Conservation (phyloP, 2,329 filamentous ascomycete genomes). For the Chrysoporthe cubensis region DNA sequence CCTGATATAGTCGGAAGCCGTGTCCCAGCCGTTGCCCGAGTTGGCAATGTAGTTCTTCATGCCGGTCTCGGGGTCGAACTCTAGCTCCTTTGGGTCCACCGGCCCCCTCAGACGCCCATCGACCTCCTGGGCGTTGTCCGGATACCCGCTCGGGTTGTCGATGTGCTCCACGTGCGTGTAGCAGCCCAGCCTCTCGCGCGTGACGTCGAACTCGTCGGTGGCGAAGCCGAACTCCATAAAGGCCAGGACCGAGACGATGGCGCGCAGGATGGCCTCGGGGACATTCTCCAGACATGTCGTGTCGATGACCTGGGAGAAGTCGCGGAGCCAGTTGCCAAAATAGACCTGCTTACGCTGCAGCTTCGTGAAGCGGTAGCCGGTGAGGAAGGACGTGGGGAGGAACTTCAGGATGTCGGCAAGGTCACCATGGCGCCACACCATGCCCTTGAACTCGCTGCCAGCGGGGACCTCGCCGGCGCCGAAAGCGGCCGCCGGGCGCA, state of each 20-base stretch:
- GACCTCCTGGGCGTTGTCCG: constrained; percentile 35
- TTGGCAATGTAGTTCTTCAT: constrained; percentile 41
- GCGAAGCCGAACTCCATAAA: constrained; percentile 62
- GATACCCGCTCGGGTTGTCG: constrained; percentile 48
- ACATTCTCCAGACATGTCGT: constrained; percentile 57
- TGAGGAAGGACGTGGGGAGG: constrained; percentile 43
- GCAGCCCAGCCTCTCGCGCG: constrained; percentile 52
- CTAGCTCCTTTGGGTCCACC: constrained; percentile 36
- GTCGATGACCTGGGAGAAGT: constrained; percentile 60
- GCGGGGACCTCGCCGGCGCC: constrained; percentile 44
- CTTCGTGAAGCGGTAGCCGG: constrained; percentile 43
- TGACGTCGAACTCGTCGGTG: constrained; percentile 60
- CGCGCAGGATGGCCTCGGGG: constrained; percentile 55
- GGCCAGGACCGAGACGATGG: constrained; percentile 57
- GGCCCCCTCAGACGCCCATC: constrained; percentile 37
- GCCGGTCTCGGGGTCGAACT: constrained; percentile 37
- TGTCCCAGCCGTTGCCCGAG: constrained; percentile 35
- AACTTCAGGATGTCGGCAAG: constrained; percentile 44
- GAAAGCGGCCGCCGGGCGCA: constrained; percentile 40
- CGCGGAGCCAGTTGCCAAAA: constrained; percentile 39
- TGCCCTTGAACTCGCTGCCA: constrained; percentile 45
- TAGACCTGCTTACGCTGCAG: constrained; percentile 45
- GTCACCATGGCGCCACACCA: constrained; percentile 47
- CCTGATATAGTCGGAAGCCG: constrained; percentile 37
- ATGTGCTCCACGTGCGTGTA: constrained; percentile 59